Evolutionary conservation across 1,284 basidiomycete genomes (phyloP).

Genomic region (Ustilago sp.): DNA sequence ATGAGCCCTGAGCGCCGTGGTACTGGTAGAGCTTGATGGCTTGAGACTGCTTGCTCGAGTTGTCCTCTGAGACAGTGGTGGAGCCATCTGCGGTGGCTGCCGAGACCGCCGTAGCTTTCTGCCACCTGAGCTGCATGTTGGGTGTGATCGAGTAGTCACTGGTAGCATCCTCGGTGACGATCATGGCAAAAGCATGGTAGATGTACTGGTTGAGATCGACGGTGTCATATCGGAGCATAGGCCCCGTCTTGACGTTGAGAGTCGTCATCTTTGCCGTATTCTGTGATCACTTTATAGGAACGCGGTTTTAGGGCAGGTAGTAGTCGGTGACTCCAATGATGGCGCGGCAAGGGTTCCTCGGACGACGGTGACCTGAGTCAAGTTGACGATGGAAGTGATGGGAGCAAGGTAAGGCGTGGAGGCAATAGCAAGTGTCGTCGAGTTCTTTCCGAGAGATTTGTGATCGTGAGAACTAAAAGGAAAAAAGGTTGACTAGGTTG

Average conservation of each 20-base stretch:
- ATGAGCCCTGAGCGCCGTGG: constrained; percentile 76
- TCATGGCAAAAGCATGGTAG: constrained; percentile 78
- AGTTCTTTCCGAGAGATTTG: neutral
- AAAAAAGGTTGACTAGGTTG: neutral
- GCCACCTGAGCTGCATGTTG: constrained; percentile 77
- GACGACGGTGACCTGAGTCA: neutral
- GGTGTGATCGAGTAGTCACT: constrained; percentile 74
- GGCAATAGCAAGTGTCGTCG: neutral
- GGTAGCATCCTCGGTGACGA: constrained; percentile 77
- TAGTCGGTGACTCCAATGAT: neutral
- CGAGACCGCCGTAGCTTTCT: constrained; percentile 28
- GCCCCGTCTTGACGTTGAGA: constrained; percentile 73
- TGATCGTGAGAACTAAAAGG: neutral
- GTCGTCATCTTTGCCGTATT: constrained; percentile 46
- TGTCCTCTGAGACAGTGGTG: constrained; percentile 31
- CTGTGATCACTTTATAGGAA: neutral
- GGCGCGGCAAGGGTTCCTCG: neutral
- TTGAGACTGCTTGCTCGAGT: constrained; percentile 55
- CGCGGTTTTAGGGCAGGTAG: constrained; percentile 2
- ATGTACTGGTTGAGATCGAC: constrained; percentile 75
- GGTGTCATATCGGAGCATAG: constrained; percentile 90
- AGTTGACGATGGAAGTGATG: neutral
- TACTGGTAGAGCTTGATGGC: constrained; percentile 87
- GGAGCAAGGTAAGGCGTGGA: neutral
- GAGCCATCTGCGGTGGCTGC: constrained; percentile 36